Evolutionary conservation across 2,329 filamentous ascomycete genomes (phyloP).

Genomic region (Calycina marina): DNA sequence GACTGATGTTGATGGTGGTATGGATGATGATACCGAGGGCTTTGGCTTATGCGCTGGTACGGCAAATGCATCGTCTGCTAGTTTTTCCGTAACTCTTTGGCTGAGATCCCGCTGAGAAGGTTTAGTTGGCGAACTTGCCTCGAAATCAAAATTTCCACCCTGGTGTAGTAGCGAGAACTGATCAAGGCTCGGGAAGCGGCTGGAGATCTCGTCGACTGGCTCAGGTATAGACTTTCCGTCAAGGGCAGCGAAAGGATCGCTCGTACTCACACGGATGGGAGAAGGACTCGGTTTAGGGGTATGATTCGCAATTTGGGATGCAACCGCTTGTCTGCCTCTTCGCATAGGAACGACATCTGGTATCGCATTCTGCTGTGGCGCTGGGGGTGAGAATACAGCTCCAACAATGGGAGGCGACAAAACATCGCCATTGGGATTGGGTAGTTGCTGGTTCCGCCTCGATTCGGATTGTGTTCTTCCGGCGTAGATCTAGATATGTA

Average conservation of each 20-base stretch:
- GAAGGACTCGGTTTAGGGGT: constrained; percentile 46
- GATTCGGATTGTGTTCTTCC: constrained; percentile 49
- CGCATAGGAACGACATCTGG: constrained; percentile 93
- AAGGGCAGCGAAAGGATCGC: constrained; percentile 82
- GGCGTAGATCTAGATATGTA: constrained; percentile 50
- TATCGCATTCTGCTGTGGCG: constrained; percentile 55
- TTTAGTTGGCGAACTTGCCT: constrained; percentile 35
- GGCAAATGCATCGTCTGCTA: constrained; percentile 76
- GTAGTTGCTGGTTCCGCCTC: constrained; percentile 41
- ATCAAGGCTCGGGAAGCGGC: constrained; percentile 78
- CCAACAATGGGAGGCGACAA: constrained; percentile 50
- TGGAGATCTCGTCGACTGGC: constrained; percentile 65
- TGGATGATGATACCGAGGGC: constrained; percentile 1
- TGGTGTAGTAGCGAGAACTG: constrained; percentile 88
- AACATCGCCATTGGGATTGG: constrained; percentile 36
- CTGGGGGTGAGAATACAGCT: constrained; percentile 64
- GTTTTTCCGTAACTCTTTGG: constrained; percentile 55
- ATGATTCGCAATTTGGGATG: constrained; percentile 26
- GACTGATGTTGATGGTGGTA: constrained; percentile 27
- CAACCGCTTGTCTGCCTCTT: constrained; percentile 57
- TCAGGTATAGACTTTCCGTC: constrained; percentile 48
- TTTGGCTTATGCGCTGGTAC: constrained; percentile 6
- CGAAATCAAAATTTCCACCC: constrained; percentile 73
- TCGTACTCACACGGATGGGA: constrained; percentile 51
- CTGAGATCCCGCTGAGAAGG: constrained; percentile 38